Evolutionary conservation across 805 yeast species (phyloP).

Genomic region (Saccharomycopsis lassenensis): DNA sequence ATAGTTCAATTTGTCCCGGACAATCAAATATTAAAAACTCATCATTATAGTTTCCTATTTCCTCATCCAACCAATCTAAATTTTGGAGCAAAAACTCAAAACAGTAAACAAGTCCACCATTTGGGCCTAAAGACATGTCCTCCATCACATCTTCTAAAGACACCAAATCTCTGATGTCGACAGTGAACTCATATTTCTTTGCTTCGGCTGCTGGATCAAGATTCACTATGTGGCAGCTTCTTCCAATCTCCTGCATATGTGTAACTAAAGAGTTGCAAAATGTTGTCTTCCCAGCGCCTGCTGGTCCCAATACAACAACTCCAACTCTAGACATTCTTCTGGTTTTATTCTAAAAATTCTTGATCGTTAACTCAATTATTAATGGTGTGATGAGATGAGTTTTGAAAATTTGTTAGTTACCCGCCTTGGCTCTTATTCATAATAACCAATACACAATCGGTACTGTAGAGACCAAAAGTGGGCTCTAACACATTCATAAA

Average conservation of each 20-base stretch:
- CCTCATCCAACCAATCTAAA: slow-evolving; percentile 95
- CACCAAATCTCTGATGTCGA: slow-evolving; percentile 70
- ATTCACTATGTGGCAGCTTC: slow-evolving; percentile 90
- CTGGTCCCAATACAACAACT: slow-evolving; percentile 89
- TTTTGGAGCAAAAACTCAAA: slow-evolving; percentile 85
- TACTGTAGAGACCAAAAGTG: too few relatives aligned
- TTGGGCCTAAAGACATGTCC: slow-evolving; percentile 64
- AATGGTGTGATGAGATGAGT: too few relatives aligned
- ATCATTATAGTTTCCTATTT: slow-evolving; percentile 90
- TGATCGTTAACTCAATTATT: too few relatives aligned
- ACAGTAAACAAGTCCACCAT: slow-evolving; percentile 85
- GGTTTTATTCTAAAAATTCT: too few relatives aligned
- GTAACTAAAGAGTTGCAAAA: slow-evolving; percentile 82
- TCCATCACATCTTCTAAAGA: slow-evolving; percentile 72
- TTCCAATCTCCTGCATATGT: slow-evolving; percentile 81
- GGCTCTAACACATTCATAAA: too few relatives aligned
- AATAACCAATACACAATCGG: too few relatives aligned
- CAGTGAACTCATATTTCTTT: slow-evolving; percentile 56
- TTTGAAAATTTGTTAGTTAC: too few relatives aligned
- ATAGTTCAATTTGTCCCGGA: slow-evolving; percentile 93
- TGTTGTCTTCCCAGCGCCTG: slow-evolving; percentile 94
- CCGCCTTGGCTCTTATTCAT: too few relatives aligned
- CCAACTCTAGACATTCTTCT: slow-evolving; percentile 83
- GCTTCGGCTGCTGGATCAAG: slow-evolving; percentile 87
- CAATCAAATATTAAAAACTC: slow-evolving; percentile 92